Base-by-base conservation (phyloP, 176 grass and related monocot species). In the Hordeum marinum region DNA sequence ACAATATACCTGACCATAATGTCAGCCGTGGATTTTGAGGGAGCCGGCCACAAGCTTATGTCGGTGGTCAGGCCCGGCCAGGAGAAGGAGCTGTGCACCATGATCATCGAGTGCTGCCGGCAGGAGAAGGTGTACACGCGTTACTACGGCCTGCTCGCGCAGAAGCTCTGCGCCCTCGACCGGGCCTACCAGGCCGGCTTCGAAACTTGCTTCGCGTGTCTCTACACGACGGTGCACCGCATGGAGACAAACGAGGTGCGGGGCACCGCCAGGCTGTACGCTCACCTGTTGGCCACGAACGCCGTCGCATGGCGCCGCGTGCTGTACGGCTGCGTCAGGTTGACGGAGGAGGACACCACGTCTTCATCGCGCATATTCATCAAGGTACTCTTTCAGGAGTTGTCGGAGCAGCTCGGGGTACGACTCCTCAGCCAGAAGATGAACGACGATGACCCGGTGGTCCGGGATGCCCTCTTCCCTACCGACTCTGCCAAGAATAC, bases 71-170 rank as follows among this genome's bases (percentile, higher is more conserved):
- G 45, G 42, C 77, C 91, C 3, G 91, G 78, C 46, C 85, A 85
- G 57, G 91, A 93, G 85, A 81, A 69, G 83, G 90, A 95, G 73
- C 41, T 92, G 24, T 92, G 88, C 62, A 27, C 62, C 14, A 95
- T 92, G 90, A 39, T 92, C 70, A 55, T 92, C 8, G 86, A 92
- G 41, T 92, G 90, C 63, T 92, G 86, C 80, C 87, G 80, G 20
- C 88, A 92, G 55, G 93, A 92, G 79, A 88, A 86, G 65, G 32
- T 80, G 8, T 87, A 79, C 61, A 48, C 77, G 14, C 80, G 79
- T 7, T 83, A 82, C 42, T 87, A 92, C 59, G 88, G 85, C 61
- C 83, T 79, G 9, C 46, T 95, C 24, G 93, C 75, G 2, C 88
- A 87, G 63, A 41, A 80, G 15, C 85, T 95, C 11, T 89, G 93